Conservation (phyloP, 257 asterid genomes). For the Phtheirospermum japonicum region DNA sequence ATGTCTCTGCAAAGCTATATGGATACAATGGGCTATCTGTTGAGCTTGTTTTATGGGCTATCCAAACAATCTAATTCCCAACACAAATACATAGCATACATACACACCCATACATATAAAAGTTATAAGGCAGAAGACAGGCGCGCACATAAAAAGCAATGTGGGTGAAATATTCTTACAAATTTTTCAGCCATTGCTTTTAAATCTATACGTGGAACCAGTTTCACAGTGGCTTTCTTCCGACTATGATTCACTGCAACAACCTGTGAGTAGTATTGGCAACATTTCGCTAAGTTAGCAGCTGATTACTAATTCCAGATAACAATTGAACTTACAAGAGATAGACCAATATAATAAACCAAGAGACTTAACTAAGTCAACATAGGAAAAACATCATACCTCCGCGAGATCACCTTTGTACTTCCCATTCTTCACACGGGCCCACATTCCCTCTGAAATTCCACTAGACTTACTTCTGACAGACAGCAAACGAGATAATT, state of each 20-base stretch:
- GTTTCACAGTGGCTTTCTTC: slow-evolving; percentile 77
- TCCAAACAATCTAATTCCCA: too few relatives aligned
- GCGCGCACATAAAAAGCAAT: slow-evolving; percentile 7
- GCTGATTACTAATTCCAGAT: not conserved
- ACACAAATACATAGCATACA: not conserved
- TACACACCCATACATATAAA: not conserved
- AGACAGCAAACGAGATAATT: slow-evolving; percentile 55
- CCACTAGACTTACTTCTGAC: slow-evolving; percentile 61
- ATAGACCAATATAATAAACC: slow-evolving; percentile 14
- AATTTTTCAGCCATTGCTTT: slow-evolving; percentile 90
- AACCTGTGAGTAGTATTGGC: slow-evolving; percentile 47
- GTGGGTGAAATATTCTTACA: slow-evolving; percentile 43
- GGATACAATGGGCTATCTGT: too few relatives aligned
- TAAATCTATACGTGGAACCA: slow-evolving; percentile 89
- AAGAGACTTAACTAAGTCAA: slow-evolving; percentile 18
- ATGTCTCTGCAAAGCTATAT: too few relatives aligned
- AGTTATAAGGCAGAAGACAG: not conserved
- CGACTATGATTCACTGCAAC: slow-evolving; percentile 56
- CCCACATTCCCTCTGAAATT: slow-evolving; percentile 81
- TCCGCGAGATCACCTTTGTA: slow-evolving; percentile 94
- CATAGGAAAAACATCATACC: slow-evolving; percentile 41
- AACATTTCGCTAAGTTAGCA: slow-evolving; percentile 26
- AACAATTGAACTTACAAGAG: slow-evolving; percentile 10
- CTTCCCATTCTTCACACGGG: slow-evolving; percentile 92
- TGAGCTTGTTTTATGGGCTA: not conserved